phyloP scores from a whole-genome alignment of 139 green algal genomes.

The Chlorella sp. region DNA sequence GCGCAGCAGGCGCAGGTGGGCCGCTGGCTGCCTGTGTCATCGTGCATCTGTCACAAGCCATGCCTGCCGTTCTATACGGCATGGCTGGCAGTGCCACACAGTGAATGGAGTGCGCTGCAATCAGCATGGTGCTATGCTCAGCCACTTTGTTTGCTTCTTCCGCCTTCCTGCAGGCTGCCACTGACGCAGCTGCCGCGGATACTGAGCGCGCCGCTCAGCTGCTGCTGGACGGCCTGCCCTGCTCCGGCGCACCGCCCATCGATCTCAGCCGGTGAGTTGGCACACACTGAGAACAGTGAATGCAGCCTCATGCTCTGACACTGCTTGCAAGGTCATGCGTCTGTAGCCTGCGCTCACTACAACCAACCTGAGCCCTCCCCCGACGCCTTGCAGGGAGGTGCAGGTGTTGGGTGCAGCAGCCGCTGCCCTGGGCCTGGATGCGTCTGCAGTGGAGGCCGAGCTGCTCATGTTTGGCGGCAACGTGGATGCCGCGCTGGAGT shows the following conservation, averaged over 20 bases:
- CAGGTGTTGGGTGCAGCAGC: not conserved
- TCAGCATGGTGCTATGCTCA: no score
- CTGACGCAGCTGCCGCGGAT: not conserved
- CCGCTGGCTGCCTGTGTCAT: no score
- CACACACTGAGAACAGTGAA: no score
- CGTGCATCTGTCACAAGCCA: no score
- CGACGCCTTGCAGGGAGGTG: not conserved
- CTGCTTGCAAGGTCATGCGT: no score
- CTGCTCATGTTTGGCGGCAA: conserved; percentile 5
- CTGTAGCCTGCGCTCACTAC: not conserved
- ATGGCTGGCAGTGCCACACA: no score
- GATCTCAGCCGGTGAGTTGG: conserved; percentile 4
- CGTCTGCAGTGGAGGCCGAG: not conserved
- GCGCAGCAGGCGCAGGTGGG: not conserved
- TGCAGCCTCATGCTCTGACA: no score
- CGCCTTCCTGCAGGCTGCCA: not conserved
- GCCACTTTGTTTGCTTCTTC: no score
- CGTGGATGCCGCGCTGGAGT: not conserved
- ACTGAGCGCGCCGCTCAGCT: not conserved
- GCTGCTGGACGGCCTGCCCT: not conserved
- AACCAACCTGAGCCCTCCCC: not conserved
- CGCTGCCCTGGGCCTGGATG: not conserved
- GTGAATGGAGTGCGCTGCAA: no score
- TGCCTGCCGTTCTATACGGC: no score
- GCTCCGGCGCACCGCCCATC: not conserved